Evolutionary conservation across 768 basidiomycete genomes (phyloP), one percentile per base, ranked within the genome.

Genomic region (Termitomyces sp.): DNA sequence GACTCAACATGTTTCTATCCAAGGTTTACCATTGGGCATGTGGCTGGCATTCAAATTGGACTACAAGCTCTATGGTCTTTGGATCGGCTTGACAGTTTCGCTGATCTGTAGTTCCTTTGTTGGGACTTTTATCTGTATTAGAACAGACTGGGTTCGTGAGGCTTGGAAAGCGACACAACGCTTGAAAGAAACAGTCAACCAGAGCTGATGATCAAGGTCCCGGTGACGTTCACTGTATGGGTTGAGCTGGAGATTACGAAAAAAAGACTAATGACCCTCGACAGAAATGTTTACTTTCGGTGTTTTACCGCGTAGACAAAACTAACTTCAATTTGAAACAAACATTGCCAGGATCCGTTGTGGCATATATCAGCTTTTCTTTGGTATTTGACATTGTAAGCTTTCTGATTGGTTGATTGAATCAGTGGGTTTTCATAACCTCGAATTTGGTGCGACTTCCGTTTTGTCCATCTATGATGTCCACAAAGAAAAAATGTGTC

Each of bases 11-110:
- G 3, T 22, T 48, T 33, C 24, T 24, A 14, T 28, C 11, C 14
- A 79, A 49, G 87, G 90, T 28, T 86, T 95, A 44, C 93, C 93
- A 0, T 74, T 90, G 43, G 94, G 90, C 10, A 71, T 92, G 48
- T 89, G 80, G 70, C 82, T 95, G 7, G 79, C 89, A 6, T 93
- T 94, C 74, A 73, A 74, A 50, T 67, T 66, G 14, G 68, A 74
- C 32, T 75, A 81, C 67, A 84, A 76, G 0, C 76, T 97, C 14
- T 73, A 75, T n/a, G 94, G 94, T 1, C 79, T 97, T n/a, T 97
- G 93, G 94, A 76, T 88, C 43, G 94, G 93, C 14, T 72, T 95
- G 38, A 89, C 88, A 0, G 65, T 80, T 3, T 82, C 87, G 2
- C 73, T 92, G 50, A 67, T 84, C 9, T 84, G 85, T 70, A 72